Base-by-base conservation (phyloP, 306 rosid species). In the Cucurbita moschata region DNA sequence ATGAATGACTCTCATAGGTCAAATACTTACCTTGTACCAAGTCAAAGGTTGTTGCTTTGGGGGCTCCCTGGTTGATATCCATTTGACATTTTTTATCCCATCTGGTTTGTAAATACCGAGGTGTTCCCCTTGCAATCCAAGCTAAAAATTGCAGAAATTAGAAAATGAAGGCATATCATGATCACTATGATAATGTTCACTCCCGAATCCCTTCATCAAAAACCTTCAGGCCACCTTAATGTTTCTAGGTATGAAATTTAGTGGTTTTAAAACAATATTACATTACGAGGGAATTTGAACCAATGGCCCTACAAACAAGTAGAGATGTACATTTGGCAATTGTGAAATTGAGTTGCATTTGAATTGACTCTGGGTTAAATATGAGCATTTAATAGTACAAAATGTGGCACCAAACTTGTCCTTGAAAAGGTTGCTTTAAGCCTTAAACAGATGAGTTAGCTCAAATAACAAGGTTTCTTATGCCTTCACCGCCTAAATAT, bases 101-200 rank as follows among this genome's bases (percentile, higher is more conserved):
- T 86, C 86, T 77, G 50, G 82, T 82, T 82, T 86, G 88, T 88
- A 73, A 76, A 93, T 72, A 59, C 76, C 84, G 8, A 79, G 79
- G 78, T 86, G 89, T 76, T 90, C 97, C 65, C 98, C 98, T 79
- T 82, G 84, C 82, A 90, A 76, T 59, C 98, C 97, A 56, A 90
- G 87, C 96, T 90, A 81, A 42, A 57, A 77, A 81, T 79, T 40
- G 62, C 77, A 42, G 54, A 74, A 79, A 81, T 58, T 40, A 74
- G 56, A 59, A 11, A 35, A 16, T 55, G 26, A 21, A 39, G 7
- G 26, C 44, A 71, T 8, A 51, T 30, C 47, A 52, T 71, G 71
- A 64, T 52, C 71, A 40, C 70, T 7, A 15, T 39, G 66, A 61
- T 35, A 14, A 37, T 39, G 23, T 26, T 70, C 9, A 46, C 30